Conservation (phyloP, 2,329 filamentous ascomycete genomes). For the Phyllosticta citrichinensis region DNA sequence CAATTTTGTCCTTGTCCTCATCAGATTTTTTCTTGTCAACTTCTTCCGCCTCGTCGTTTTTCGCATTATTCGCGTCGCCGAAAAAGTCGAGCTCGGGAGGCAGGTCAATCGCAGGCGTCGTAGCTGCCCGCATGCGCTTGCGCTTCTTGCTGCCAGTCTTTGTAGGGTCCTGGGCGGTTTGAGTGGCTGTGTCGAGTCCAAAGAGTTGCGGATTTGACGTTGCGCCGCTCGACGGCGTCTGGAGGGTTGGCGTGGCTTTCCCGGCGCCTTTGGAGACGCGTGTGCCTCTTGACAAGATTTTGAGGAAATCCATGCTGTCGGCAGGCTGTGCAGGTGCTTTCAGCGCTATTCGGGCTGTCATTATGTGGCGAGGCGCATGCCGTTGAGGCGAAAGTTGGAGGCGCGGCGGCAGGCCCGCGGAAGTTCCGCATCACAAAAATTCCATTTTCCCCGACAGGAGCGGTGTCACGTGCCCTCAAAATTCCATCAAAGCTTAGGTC, state of each 20-base stretch:
- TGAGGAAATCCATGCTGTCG: slow-evolving; percentile 59
- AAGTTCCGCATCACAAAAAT: slow-evolving; percentile 9
- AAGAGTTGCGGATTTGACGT: slow-evolving; percentile 60
- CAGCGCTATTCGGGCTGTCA: background rate
- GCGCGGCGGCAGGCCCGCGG: background rate
- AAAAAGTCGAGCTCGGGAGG: slow-evolving; percentile 37
- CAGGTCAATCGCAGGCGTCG: slow-evolving; percentile 13
- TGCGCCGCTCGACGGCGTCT: slow-evolving; percentile 55
- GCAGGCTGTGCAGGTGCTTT: no score
- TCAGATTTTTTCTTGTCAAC: background rate
- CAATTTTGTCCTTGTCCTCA: slow-evolving; percentile 2
- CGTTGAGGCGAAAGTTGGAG: background rate
- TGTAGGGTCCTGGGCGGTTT: slow-evolving; percentile 24
- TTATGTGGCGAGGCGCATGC: background rate
- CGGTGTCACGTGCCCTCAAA: background rate
- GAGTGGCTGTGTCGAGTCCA: slow-evolving; percentile 29
- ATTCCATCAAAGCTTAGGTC: slow-evolving; percentile 4
- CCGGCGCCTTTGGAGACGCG: slow-evolving; percentile 39
- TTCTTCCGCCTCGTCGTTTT: background rate
- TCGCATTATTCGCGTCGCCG: slow-evolving; percentile 15
- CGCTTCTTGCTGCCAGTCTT: slow-evolving; percentile 27
- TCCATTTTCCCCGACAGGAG: background rate
- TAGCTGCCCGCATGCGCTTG: slow-evolving; percentile 27
- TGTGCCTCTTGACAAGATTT: slow-evolving; percentile 59
- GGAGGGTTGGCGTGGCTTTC: slow-evolving; percentile 27